Evolutionary conservation across 805 yeast species (phyloP).

Genomic region (Blastobotrys mokoenaii): DNA sequence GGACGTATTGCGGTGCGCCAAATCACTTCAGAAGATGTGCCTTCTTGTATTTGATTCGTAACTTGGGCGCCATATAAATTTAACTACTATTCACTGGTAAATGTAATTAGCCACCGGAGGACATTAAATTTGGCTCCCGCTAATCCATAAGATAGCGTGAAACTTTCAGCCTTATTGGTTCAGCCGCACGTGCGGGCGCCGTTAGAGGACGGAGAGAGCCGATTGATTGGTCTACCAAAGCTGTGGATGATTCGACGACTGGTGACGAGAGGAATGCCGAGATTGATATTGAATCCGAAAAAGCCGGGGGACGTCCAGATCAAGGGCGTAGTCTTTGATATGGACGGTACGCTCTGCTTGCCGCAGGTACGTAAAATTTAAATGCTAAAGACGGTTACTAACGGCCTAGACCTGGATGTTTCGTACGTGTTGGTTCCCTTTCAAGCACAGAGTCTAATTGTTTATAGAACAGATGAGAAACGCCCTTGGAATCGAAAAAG

Average conservation of each 20-base stretch:
- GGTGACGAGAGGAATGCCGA: background rate
- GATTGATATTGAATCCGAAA: constrained; percentile 13
- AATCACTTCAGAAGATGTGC: no score
- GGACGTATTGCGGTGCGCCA: no score
- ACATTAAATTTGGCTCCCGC: no score
- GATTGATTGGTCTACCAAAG: no score
- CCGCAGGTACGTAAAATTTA: constrained; percentile 40
- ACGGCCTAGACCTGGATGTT: constrained; percentile 38
- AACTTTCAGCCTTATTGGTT: background rate
- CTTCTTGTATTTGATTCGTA: no score
- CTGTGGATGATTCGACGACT: background rate
- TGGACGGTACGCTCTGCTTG: constrained; percentile 70
- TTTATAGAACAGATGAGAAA: constrained; percentile 46
- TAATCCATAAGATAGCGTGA: no score
- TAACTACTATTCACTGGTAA: no score
- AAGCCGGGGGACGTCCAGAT: constrained; percentile 27
- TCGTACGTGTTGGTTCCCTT: constrained; percentile 18
- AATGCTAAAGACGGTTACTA: background rate
- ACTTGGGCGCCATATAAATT: no score
- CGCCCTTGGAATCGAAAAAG: constrained; percentile 41
- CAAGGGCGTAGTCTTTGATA: constrained; percentile 58
- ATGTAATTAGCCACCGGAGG: no score
- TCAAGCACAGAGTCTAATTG: constrained; percentile 2
- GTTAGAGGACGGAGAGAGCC: background rate
- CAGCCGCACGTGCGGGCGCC: background rate